Evolutionary conservation across 139 green algal genomes (phyloP).

Genomic region (Bryopsis sp.): DNA sequence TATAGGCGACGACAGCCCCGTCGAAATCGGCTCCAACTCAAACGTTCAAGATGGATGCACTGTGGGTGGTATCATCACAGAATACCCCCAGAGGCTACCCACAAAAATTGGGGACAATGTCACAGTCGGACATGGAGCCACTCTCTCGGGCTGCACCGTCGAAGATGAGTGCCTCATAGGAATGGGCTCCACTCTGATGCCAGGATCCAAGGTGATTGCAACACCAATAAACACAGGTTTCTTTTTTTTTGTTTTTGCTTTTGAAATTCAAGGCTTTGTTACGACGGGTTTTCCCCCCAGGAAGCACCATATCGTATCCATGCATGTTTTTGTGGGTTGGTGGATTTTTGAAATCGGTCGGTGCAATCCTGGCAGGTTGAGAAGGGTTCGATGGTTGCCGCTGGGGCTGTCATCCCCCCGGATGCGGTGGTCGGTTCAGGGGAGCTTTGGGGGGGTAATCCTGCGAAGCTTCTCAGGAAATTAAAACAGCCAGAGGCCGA

Average conservation of each 20-base stretch:
- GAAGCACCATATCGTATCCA: not conserved
- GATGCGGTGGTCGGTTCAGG: constrained; percentile 38
- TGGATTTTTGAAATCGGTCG: too few relatives aligned
- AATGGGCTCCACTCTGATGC: constrained; percentile 83
- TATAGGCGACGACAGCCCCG: constrained; percentile 71
- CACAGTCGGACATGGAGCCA: constrained; percentile 73
- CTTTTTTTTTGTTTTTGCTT: constrained; percentile 1
- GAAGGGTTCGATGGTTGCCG: constrained; percentile 68
- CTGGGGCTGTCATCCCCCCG: constrained; percentile 55
- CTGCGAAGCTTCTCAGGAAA: constrained; percentile 74
- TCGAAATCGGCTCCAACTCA: constrained; percentile 71
- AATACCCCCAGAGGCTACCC: not conserved
- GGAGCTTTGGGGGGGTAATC: constrained; percentile 72
- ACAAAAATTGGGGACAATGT: constrained; percentile 76
- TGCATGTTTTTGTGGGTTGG: too few relatives aligned
- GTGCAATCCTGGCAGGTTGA: too few relatives aligned
- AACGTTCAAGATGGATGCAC: constrained; percentile 92
- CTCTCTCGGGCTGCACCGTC: constrained; percentile 80
- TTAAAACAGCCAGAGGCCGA: constrained; percentile 55
- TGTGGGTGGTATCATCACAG: constrained; percentile 34
- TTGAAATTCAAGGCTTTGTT: too few relatives aligned
- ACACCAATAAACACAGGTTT: not conserved
- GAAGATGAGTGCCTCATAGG: constrained; percentile 83
- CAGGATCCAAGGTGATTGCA: constrained; percentile 53
- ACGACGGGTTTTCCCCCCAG: too few relatives aligned